A percentile compares a stretch with the other conserved stretches of the same genome.
phyloP scores from a whole-genome alignment of 208 protist species.

The Acanthamoeba lenticulata region DNA sequence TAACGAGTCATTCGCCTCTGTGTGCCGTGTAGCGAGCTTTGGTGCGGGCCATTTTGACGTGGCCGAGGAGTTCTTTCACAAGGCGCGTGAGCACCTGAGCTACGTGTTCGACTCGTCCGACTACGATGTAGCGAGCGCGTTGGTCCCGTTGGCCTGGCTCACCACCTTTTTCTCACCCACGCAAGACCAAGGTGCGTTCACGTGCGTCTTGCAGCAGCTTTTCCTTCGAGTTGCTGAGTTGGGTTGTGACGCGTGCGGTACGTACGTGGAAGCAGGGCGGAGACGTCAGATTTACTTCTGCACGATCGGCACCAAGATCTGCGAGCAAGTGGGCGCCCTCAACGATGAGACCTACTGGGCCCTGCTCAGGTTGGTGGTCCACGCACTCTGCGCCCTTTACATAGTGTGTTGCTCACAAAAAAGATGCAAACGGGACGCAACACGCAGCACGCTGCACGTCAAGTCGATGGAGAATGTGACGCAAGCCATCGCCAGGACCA shows the following conservation, averaged over 20 bases:
- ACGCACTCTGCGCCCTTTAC: neutral
- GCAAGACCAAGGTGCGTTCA: neutral
- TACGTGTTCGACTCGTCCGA: constrained; percentile 40
- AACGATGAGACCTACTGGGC: neutral
- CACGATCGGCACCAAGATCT: neutral
- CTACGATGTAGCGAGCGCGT: constrained; percentile 9
- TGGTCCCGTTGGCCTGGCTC: neutral
- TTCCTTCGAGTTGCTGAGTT: neutral
- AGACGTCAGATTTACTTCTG: constrained; percentile 7
- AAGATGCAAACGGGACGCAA: too few relatives aligned
- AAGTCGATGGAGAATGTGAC: neutral
- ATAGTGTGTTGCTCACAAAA: too few relatives aligned
- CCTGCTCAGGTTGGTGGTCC: neutral
- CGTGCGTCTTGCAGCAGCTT: neutral
- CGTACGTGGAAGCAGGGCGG: too few relatives aligned
- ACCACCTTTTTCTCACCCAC: neutral
- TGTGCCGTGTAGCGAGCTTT: neutral
- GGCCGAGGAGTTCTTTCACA: constrained; percentile 8
- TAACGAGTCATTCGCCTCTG: too few relatives aligned
- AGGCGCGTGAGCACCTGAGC: neutral
- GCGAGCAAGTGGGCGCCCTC: neutral
- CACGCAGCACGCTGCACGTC: neutral
- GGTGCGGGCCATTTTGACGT: constrained; percentile 21
- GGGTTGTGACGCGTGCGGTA: neutral
- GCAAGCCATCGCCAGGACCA: neutral